These are phyloP conservation scores for Chloropicon primus DNA, from an alignment of 139 green algal species.

Conservation along the genomic window DNA sequence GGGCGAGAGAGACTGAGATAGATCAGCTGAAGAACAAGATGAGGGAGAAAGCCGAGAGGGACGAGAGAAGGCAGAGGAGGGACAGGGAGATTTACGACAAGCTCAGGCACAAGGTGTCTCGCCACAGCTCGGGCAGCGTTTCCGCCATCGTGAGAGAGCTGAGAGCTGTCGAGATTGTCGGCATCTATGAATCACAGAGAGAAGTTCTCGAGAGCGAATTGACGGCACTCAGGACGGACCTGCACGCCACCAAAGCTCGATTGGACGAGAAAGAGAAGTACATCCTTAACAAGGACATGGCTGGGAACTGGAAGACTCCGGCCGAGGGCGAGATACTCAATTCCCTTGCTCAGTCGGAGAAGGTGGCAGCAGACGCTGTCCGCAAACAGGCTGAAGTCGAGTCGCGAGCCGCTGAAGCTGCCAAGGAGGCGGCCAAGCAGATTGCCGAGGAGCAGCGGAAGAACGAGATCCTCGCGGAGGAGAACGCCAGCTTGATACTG, in stretches of 20 bases:
- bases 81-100: conserved; percentile 40
- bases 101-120: conserved; percentile 6
- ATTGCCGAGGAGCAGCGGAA: conserved; percentile 31
- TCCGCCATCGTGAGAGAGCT: conserved; percentile 47
- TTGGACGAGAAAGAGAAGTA: neutral
- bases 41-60: conserved; percentile 26
- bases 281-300: neutral
- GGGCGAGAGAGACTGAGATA: conserved; percentile 22
- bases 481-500: conserved; percentile 30
- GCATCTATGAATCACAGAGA: conserved; percentile 45
- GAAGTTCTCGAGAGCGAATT: conserved; percentile 39
- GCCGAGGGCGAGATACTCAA: neutral
- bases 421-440: conserved; percentile 18
- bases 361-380: neutral
- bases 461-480: conserved; percentile 21
- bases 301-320: neutral
- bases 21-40: conserved; percentile 33
- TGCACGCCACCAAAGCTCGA: conserved; percentile 10
- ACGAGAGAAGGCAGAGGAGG: conserved; percentile 37
- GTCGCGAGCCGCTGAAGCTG: conserved; percentile 18
- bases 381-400: neutral
- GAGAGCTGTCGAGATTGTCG: conserved; percentile 52
- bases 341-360: neutral
- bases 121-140: conserved; percentile 29
- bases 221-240: conserved; percentile 30